Conservation (phyloP, 768 basidiomycete species). For the Hygrocybe coccinea region DNA sequence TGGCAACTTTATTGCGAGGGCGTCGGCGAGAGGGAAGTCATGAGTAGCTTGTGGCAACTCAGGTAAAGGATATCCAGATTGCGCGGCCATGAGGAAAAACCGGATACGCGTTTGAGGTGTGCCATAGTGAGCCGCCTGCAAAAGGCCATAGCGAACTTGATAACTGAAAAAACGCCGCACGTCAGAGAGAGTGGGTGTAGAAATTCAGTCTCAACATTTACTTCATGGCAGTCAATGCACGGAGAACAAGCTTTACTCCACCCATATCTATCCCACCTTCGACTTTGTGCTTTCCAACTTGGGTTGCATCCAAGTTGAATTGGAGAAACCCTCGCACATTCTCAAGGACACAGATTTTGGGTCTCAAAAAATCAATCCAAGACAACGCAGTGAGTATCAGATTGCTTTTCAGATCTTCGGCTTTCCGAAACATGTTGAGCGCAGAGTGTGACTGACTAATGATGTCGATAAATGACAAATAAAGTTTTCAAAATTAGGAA, state of each 20-base stretch:
- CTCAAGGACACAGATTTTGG: constrained; percentile 44
- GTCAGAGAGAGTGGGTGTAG: neutral
- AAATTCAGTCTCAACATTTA: constrained; percentile 27
- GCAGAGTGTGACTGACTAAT: constrained; percentile 69
- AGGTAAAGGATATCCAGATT: constrained; percentile 40
- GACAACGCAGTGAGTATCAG: constrained; percentile 59
- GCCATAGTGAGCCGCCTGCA: constrained; percentile 56
- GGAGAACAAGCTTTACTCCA: constrained; percentile 61
- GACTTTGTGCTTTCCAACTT: constrained; percentile 40
- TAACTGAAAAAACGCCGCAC: constrained; percentile 34
- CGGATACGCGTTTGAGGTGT: constrained; percentile 51
- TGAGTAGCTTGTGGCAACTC: constrained; percentile 54
- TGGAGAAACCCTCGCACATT: constrained; percentile 51
- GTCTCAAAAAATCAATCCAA: constrained; percentile 44
- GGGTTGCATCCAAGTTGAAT: constrained; percentile 39
- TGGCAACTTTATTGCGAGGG: constrained; percentile 49
- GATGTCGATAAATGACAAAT: neutral
- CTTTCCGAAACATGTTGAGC: constrained; percentile 66
- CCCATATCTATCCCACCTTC: constrained; percentile 69
- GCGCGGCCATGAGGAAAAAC: constrained; percentile 51
- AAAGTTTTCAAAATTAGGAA: neutral
- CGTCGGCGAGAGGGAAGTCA: constrained; percentile 40
- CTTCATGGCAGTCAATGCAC: constrained; percentile 63
- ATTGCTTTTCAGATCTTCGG: constrained; percentile 63
- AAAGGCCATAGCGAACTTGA: constrained; percentile 45